Percentiles rank a stretch among this genome's conserved stretches.
Evolutionary conservation across 2,329 filamentous ascomycete species (phyloP).

Genomic region (Fusarium metavorans): DNA sequence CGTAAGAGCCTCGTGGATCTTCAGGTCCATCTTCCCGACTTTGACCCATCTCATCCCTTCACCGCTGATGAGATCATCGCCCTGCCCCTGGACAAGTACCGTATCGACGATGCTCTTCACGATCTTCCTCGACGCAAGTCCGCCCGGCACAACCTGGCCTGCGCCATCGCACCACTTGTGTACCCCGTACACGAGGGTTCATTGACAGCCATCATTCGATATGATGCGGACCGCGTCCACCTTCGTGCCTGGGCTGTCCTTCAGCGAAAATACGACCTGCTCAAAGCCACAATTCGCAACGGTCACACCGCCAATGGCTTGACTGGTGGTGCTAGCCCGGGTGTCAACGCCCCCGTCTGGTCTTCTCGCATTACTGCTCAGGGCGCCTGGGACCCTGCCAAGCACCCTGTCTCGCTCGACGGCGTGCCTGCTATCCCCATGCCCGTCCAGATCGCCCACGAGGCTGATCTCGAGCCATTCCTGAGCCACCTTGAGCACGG

Average conservation of each 20-base stretch:
- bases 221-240: slow-evolving; percentile 52
- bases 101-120: slow-evolving; percentile 48
- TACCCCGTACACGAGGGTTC: slow-evolving; percentile 51
- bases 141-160: slow-evolving; percentile 46
- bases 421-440: slow-evolving; percentile 50
- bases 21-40: slow-evolving; percentile 39
- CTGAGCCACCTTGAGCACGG: slow-evolving; percentile 48
- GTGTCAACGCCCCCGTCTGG: slow-evolving; percentile 50
- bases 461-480: slow-evolving; percentile 50
- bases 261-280: slow-evolving; percentile 51
- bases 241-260: slow-evolving; percentile 52
- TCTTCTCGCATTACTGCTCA: slow-evolving; percentile 49
- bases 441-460: slow-evolving; percentile 49
- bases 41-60: slow-evolving; percentile 47
- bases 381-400: slow-evolving; percentile 50
- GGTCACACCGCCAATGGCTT: slow-evolving; percentile 46
- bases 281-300: slow-evolving; percentile 49
- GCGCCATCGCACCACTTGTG: slow-evolving; percentile 48
- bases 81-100: slow-evolving; percentile 47
- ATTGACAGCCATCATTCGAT: slow-evolving; percentile 53
- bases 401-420: slow-evolving; percentile 47
- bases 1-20: slow-evolving; percentile 46
- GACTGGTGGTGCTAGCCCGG: slow-evolving; percentile 47
- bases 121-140: slow-evolving; percentile 52
- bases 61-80: slow-evolving; percentile 52